A percentile compares a stretch with the other conserved stretches of the same genome.
These are phyloP conservation scores for Talaromyces verruculosus DNA, from an alignment of 2,329 filamentous ascomycete genomes.

Conservation along the genomic window DNA sequence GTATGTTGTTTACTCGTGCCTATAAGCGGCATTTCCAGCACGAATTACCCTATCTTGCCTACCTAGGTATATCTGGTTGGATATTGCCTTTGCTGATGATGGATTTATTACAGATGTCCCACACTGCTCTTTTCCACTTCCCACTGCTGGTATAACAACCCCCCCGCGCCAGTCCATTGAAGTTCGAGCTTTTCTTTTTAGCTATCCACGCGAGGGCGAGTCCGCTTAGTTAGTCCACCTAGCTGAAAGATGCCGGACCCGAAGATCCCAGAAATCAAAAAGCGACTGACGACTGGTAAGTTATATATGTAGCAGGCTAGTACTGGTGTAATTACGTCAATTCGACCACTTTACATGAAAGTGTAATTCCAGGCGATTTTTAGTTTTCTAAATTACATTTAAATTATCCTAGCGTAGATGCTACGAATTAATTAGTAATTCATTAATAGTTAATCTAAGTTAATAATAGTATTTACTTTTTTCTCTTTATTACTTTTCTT, in stretches of 20 bases:
- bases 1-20: background rate
- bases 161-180: slow-evolving; percentile 2
- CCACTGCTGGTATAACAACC: background rate
- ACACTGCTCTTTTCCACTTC: background rate
- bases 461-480: no score
- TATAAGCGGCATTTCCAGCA: background rate
- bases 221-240: background rate
- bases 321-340: no score
- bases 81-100: background rate
- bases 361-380: no score
- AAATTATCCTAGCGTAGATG: no score
- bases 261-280: background rate
- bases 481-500: no score
- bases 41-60: background rate
- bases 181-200: background rate
- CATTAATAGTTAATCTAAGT: no score
- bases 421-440: no score
- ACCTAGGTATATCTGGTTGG: background rate
- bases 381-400: no score
- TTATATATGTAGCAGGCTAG: background rate
- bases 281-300: background rate
- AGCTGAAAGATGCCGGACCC: background rate
- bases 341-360: no score
- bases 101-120: background rate
- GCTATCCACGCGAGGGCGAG: background rate